Percentiles rank a stretch among this genome's conserved stretches.
phyloP scores from a whole-genome alignment of 2,329 filamentous ascomycete genomes.

The Aquanectria penicillioides region DNA sequence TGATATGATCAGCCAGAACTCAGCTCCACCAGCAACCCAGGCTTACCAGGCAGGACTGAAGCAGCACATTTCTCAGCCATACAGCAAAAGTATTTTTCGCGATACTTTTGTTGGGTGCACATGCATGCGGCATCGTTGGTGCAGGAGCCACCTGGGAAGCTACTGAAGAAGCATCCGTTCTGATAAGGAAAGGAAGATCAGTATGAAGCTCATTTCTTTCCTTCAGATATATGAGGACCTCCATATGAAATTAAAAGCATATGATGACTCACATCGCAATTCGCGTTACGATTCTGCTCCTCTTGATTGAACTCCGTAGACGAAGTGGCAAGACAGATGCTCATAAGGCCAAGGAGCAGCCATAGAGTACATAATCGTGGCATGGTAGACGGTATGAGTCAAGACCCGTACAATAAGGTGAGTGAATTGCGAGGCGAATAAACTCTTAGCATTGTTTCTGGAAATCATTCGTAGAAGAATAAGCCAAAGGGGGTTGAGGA shows the following conservation, averaged over 20 bases:
- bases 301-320: neutral
- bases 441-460: neutral
- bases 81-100: conserved; percentile 22
- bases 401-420: neutral
- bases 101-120: conserved; percentile 24
- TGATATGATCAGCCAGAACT: neutral
- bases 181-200: neutral
- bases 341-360: neutral
- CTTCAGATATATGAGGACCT: neutral
- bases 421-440: neutral
- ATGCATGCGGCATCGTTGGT: conserved; percentile 20
- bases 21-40: neutral
- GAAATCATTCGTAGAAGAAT: neutral
- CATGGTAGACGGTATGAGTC: neutral
- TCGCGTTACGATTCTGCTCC: neutral
- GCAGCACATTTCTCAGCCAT: conserved; percentile 23
- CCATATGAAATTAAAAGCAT: too few species aligned
- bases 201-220: neutral
- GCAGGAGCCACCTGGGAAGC: conserved; percentile 5
- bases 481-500: neutral
- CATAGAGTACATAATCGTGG: neutral
- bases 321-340: neutral
- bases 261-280: conserved; percentile 2
- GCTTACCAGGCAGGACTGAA: conserved; percentile 1
- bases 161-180: conserved; percentile 6